Evolutionary conservation across 2,329 filamentous ascomycete genomes (phyloP), one percentile per base, ranked within the genome.

Genomic region (Fusarium oxysporum): DNA sequence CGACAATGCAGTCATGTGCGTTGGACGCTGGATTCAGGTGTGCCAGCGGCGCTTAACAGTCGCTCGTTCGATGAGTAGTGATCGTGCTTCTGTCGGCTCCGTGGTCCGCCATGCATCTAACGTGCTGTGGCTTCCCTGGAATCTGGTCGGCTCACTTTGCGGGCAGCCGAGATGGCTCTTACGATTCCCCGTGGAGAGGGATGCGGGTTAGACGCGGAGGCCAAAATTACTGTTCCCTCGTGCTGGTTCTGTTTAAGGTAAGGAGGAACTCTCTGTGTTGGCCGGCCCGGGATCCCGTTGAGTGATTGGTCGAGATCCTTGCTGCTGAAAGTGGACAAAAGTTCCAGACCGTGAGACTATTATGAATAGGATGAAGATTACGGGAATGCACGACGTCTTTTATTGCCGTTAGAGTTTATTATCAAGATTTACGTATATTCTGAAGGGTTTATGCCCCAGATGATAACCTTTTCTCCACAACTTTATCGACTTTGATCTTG

Each of bases 251-350:
- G 35, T 33, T 23, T 32, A 56, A 60, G 47, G 50, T 33, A 55
- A 60, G 38, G 41, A 53, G 45, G 25, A 51, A 48, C 40, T 32
- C 50, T 21, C 35, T 47, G 14, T 57, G 43, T 12, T 66, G 30
- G n/a, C 25, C 72, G 72, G 72, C 40, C 72, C 72, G 72, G 23
- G 17, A 38, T 70, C 45, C 72, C 72, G 72, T 25, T 25, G 28
- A 25, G 50, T 51, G 35, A 63, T 64, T 72, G 69, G 71, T 16
- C n/a, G 32, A 25, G 37, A 67, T 51, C 65, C 65, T 37, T 64
- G 72, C 44, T 38, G 2, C 19, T 57, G 23, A 48, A 48, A 28
- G 41, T 21, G 54, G 43, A 55, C 48, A 61, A 56, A 62, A 40
- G 54, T 60, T 41, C 44, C 44, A 16, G 38, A 25, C 25, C 35